phyloP scores from a whole-genome alignment of 2,329 filamentous ascomycete genomes.

The Sarocladium brachiariae region DNA sequence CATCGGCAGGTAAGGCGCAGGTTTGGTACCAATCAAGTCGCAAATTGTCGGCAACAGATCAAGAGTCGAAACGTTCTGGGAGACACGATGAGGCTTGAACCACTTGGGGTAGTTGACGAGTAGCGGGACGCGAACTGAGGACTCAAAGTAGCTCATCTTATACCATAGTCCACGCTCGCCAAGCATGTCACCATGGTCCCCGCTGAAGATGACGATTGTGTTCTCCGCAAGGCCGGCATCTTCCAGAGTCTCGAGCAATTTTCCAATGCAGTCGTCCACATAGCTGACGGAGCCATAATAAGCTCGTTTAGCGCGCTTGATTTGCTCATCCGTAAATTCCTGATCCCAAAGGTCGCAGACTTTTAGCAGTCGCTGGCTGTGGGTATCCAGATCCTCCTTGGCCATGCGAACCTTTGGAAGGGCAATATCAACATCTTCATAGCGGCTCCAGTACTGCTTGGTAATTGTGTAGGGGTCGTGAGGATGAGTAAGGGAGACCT shows the following conservation, averaged over 20 bases:
- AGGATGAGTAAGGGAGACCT: constrained; percentile 84
- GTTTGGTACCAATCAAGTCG: constrained; percentile 67
- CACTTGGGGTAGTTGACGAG: constrained; percentile 72
- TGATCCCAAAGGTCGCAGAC: constrained; percentile 83
- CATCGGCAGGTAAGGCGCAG: constrained; percentile 68
- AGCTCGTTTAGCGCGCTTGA: constrained; percentile 76
- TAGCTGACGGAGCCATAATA: constrained; percentile 94
- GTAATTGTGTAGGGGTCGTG: constrained; percentile 95
- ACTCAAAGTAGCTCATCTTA: constrained; percentile 97
- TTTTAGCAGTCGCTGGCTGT: constrained; percentile 80
- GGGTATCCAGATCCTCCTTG: constrained; percentile 75
- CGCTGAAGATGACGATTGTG: constrained; percentile 87
- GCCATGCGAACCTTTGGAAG: constrained; percentile 72
- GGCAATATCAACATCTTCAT: constrained; percentile 81
- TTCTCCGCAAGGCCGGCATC: constrained; percentile 74
- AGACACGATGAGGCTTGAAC: constrained; percentile 69
- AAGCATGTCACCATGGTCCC: constrained; percentile 94
- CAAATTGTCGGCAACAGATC: constrained; percentile 86
- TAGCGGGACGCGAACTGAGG: constrained; percentile 81
- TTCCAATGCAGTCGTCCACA: constrained; percentile 86
- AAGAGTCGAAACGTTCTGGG: constrained; percentile 81
- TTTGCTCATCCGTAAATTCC: constrained; percentile 76
- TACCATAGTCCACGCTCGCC: constrained; percentile 91
- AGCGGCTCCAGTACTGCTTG: constrained; percentile 86
- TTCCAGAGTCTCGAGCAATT: constrained; percentile 69